Conservation (phyloP, 768 basidiomycete genomes). For the Hypholoma sublateritium region DNA sequence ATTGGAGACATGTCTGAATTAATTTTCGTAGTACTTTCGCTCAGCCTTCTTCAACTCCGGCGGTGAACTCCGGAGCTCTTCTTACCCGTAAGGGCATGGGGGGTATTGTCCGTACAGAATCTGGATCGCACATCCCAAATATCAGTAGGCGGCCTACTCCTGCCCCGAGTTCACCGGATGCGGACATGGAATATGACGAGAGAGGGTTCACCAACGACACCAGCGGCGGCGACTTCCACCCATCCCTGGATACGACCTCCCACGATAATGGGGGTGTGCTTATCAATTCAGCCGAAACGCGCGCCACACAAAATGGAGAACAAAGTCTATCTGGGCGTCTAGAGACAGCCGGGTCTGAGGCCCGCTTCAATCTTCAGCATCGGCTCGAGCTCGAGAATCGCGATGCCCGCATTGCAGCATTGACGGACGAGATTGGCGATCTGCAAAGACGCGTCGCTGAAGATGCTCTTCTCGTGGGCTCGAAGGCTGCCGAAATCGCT, state of each 20-base stretch:
- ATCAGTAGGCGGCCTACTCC: conserved; percentile 52
- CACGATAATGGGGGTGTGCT: not conserved
- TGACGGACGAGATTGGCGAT: conserved; percentile 8
- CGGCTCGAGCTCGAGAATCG: not conserved
- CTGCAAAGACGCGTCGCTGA: conserved; percentile 3
- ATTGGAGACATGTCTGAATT: not conserved
- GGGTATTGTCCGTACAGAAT: conserved; percentile 32
- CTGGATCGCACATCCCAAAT: conserved; percentile 46
- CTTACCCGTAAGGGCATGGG: not conserved
- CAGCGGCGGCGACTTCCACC: not conserved
- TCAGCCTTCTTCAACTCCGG: not conserved
- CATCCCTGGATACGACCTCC: not conserved
- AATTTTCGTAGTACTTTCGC: not conserved
- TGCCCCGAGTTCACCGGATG: conserved; percentile 36
- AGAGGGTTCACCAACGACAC: conserved; percentile 3
- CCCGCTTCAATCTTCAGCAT: not conserved
- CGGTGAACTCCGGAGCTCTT: not conserved
- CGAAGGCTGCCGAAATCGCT: not conserved
- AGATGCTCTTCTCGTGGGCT: not conserved
- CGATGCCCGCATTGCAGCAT: conserved; percentile 2
- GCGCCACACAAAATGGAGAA: not conserved
- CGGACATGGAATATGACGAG: not conserved
- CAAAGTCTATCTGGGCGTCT: not conserved
- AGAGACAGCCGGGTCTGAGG: not conserved
- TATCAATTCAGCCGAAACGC: not conserved